Percentiles rank a stretch among this genome's conserved stretches.
phyloP scores from a whole-genome alignment of 768 basidiomycete genomes.

The Agrocybe pediades region DNA sequence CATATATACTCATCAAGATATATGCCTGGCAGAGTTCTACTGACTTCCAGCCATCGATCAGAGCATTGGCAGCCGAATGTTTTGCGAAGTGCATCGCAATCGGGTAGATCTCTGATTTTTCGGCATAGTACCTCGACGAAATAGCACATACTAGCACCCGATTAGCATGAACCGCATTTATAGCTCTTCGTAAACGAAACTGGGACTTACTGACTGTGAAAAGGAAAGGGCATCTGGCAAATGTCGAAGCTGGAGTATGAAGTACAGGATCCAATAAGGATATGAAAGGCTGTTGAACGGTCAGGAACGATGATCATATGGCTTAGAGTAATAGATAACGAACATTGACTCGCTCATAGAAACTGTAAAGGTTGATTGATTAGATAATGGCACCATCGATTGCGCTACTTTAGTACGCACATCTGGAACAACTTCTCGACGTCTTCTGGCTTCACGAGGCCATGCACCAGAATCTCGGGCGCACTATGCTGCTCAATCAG shows the following conservation, averaged over 20 bases:
- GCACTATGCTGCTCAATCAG: conserved; percentile 79
- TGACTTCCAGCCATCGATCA: conserved; percentile 82
- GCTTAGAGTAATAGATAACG: conserved; percentile 20
- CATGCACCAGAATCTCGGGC: conserved; percentile 81
- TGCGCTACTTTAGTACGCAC: conserved; percentile 41
- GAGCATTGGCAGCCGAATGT: conserved; percentile 76
- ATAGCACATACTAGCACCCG: conserved; percentile 72
- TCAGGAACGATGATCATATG: conserved; percentile 7
- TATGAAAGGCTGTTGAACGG: conserved; percentile 54
- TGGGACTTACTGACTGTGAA: conserved; percentile 77
- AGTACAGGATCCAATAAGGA: conserved; percentile 79
- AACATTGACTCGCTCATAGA: conserved; percentile 71
- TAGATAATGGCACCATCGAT: not conserved
- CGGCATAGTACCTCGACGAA: conserved; percentile 76
- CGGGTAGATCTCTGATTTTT: conserved; percentile 83
- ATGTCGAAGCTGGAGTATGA: conserved; percentile 79
- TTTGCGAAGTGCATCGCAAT: conserved; percentile 91
- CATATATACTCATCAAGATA: conserved; percentile 82
- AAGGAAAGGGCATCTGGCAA: conserved; percentile 85
- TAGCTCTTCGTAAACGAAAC: not conserved
- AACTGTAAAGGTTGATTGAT: conserved; percentile 41
- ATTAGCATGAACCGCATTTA: not conserved
- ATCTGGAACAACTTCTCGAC: conserved; percentile 85
- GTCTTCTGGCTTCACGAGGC: conserved; percentile 74
- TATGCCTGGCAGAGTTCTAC: conserved; percentile 93